Base-by-base conservation (phyloP, 83 land plant species). In the Larix sibirica region DNA sequence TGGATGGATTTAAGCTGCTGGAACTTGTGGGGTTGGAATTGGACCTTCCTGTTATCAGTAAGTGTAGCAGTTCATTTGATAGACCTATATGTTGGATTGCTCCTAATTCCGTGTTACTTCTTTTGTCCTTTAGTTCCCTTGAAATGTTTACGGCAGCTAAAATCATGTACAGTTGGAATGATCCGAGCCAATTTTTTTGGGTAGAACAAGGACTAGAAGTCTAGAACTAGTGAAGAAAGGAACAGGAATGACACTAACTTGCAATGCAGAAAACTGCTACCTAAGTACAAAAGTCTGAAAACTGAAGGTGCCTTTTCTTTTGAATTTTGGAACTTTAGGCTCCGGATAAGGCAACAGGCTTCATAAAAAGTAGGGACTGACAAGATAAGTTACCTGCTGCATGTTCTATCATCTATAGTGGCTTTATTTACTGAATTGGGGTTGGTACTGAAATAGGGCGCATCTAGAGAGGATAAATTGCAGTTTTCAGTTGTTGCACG, bases 1-100 rank as follows among this genome's bases (percentile, higher is more conserved):
- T 91, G 90, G 93, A 91, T 84, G 94, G 94, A 13, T 92, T 92
- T 63, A 92, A 88, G 89, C 89, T 91, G 28, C 83, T 91, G 33
- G 92, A 90, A 79, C 88, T 82, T 62, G 88, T 92, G 40, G 92
- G 91, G n/a, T 88, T 90, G 69, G 95, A 92, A 75, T 90, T 92
- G 95, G 92, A 92, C 83, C 83, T 92, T 14, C 95, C 95, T 77
- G 95, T 92, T 62, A 92, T 92, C 28, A 92, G 95, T 92, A 84
- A 83, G 95, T 81, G 40, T 47, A n/a, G 28, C 40, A 4, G 21
- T 70, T 70, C 20, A 70, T 70, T 18, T 70, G 21, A 13, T 38
- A 70, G 47, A 70, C 36, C 71, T 38, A 38, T 5, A 38, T 10
- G 40, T 36, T 70, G 7, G 47, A n/a, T 18, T 33, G n/a, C 10